phyloP scores from a whole-genome alignment of 2,329 filamentous ascomycete species.

The Mycogone perniciosa region DNA sequence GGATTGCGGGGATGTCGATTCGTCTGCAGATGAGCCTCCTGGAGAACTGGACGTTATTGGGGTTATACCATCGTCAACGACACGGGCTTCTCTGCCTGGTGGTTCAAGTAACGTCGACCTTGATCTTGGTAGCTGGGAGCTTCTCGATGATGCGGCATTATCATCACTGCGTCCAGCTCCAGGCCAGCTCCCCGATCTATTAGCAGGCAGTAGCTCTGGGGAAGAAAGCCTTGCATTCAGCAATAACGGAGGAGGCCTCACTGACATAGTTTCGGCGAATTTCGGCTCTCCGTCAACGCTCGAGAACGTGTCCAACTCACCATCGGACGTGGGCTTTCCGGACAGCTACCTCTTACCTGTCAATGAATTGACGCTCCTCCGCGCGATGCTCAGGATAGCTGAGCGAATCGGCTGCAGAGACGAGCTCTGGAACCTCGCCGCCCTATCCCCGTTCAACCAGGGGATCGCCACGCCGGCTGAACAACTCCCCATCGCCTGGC shows the following conservation, averaged over 20 bases:
- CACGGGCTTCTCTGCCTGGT: not conserved
- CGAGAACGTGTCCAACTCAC: conserved; percentile 14
- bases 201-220: conserved; percentile 3
- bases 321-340: conserved; percentile 25
- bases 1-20: not conserved
- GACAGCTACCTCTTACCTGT: conserved; percentile 46
- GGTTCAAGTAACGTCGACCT: conserved; percentile 19
- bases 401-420: conserved; percentile 36
- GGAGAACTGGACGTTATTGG: not conserved
- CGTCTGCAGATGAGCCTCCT: conserved; percentile 3
- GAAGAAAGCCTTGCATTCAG: conserved; percentile 5
- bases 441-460: conserved; percentile 40
- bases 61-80: not conserved
- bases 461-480: conserved; percentile 24
- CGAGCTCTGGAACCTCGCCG: conserved; percentile 40
- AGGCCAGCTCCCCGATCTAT: conserved; percentile 8
- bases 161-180: conserved; percentile 15
- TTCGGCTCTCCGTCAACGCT: conserved; percentile 19
- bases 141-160: conserved; percentile 16
- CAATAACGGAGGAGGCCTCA: not conserved
- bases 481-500: conserved; percentile 41
- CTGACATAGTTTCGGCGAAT: conserved; percentile 14
- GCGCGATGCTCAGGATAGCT: conserved; percentile 41
- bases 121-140: conserved; percentile 19
- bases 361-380: conserved; percentile 42